These are phyloP conservation scores for Suillus hirtellus DNA, from an alignment of 768 basidiomycete genomes.

Conservation along the genomic window DNA sequence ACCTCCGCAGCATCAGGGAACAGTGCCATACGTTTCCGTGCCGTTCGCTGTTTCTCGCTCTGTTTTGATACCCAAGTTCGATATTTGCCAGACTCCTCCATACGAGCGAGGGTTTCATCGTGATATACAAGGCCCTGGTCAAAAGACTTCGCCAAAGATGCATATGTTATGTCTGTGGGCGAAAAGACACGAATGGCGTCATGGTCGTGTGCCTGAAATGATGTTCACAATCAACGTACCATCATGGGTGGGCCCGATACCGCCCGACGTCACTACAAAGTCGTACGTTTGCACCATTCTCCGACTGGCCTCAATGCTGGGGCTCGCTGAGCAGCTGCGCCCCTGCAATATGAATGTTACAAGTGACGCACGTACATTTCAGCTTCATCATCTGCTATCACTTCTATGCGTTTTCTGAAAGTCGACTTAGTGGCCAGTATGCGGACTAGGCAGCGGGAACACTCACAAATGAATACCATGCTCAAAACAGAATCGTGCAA, in stretches of 20 bases:
- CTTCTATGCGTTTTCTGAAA: conserved; percentile 80
- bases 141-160: conserved; percentile 86
- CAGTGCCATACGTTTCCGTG: conserved; percentile 86
- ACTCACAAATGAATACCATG: conserved; percentile 77
- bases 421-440: conserved; percentile 16
- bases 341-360: background rate
- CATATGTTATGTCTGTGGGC: conserved; percentile 80
- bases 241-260: conserved; percentile 90
- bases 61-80: conserved; percentile 60
- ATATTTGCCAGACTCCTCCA: conserved; percentile 60
- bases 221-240: conserved; percentile 45
- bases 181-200: conserved; percentile 3
- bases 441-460: background rate
- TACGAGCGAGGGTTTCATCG: conserved; percentile 72
- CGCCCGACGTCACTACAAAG: conserved; percentile 88
- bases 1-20: conserved; percentile 82
- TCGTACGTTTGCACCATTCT: conserved; percentile 83
- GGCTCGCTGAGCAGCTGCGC: conserved; percentile 3
- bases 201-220: background rate
- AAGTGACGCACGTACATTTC: conserved; percentile 67
- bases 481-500: conserved; percentile 88
- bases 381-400: conserved; percentile 86
- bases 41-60: conserved; percentile 71
- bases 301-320: conserved; percentile 80
- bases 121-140: conserved; percentile 67